phyloP scores from a whole-genome alignment of 2,329 filamentous ascomycete genomes.

The Trichoderma koningii region DNA sequence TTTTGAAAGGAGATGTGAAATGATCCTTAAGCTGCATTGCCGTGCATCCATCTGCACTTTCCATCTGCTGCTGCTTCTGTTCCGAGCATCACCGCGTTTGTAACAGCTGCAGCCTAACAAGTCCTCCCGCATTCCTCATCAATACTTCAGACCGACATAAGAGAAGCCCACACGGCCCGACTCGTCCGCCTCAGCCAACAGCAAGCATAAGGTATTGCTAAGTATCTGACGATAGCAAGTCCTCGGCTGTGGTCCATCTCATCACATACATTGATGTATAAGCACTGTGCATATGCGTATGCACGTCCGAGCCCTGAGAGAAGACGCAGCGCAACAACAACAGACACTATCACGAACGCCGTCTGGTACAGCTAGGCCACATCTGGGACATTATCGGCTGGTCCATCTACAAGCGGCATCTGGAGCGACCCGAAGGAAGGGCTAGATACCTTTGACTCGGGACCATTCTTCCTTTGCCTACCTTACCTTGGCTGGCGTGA shows the following conservation, averaged over 20 bases:
- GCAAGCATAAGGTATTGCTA: not conserved
- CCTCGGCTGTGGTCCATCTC: constrained; percentile 9
- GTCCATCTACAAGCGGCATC: constrained; percentile 23
- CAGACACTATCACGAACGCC: not conserved
- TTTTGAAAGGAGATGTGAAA: constrained; percentile 17
- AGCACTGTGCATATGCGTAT: constrained; percentile 23
- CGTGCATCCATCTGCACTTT: constrained; percentile 30
- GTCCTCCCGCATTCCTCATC: not conserved
- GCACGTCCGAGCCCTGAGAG: constrained; percentile 1
- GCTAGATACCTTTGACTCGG: constrained; percentile 8
- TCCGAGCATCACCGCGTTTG: not conserved
- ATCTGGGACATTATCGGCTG: constrained; percentile 14
- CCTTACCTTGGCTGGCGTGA: not conserved
- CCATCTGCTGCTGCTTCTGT: not conserved
- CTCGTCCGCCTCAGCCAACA: constrained; percentile 13
- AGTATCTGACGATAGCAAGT: not conserved
- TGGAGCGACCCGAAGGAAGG: constrained; percentile 23
- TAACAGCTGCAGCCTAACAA: constrained; percentile 12
- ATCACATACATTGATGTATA: constrained; percentile 22
- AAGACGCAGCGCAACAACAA: constrained; percentile 15
- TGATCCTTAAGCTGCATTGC: constrained; percentile 29
- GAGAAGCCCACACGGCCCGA: constrained; percentile 10
- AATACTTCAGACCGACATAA: not conserved
- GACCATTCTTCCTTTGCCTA: not conserved
- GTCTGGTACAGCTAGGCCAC: not conserved